Base-by-base conservation (phyloP, 2,329 filamentous ascomycete species). In the Ophiostoma ulmi region DNA sequence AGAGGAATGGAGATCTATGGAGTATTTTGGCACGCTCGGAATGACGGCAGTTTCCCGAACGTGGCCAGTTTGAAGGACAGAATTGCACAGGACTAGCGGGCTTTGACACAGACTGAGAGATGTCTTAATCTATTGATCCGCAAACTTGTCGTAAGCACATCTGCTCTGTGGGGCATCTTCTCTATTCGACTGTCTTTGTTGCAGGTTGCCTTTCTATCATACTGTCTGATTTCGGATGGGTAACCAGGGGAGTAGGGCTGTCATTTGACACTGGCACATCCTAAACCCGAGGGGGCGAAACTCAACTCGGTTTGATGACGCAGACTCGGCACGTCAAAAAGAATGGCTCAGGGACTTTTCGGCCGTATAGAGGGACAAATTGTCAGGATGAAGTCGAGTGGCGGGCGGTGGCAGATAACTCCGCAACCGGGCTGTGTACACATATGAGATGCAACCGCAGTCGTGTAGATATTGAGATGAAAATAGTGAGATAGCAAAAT, bases 341-440 rank as follows among this genome's bases (percentile, higher is more conserved):
- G 7, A 26, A 58, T 22, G 11, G 22, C 13, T 58, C 17, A 48
- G 44, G 52, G n/a, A 26, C 8, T 13, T 22, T 11, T n/a, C 11
- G 13, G 26, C 22, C 5, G 2, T n/a, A 26, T 58, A 58, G 11
- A 58, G 22, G 58, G 26, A 17, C 26, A 35, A 35, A 17, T 14
- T 63, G 26, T 63, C 58, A 63, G 58, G 58, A 35, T n/a, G 58
- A 63, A 35, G 58, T 7, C 58, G 26, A 58, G 26, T 63, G 58
- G 58, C 26, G 58, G 58, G 20, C 35, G 58, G 58, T 17, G 11
- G 58, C 58, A 35, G 26, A 17, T n/a, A 58, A n/a, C 52, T 58
- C 52, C 52, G 52, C 52, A 58, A 26, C 22, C 13, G 52, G 22
- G 52, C 52, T 58, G 26, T 58, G 52, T 22, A n/a, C 52, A 26